Evolutionary conservation across 2,329 filamentous ascomycete genomes (phyloP).

Genomic region (Teratosphaeria zuluensis): DNA sequence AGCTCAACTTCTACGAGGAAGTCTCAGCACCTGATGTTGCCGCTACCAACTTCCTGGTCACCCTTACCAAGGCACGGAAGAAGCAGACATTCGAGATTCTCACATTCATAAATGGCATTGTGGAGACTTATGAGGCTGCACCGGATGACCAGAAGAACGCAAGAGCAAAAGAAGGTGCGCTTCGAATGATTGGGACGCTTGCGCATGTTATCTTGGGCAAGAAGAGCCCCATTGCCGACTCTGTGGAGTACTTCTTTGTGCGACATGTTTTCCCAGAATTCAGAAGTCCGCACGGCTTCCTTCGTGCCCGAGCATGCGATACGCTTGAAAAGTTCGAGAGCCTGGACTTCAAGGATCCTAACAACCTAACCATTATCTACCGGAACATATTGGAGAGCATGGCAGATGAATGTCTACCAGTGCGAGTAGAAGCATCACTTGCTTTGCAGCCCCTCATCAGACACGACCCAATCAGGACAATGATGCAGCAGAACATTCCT

Average conservation of each 20-base stretch:
- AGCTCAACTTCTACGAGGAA: constrained; percentile 96
- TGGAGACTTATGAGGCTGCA: constrained; percentile 81
- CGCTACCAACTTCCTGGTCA: constrained; percentile 92
- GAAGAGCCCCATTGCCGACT: constrained; percentile 94
- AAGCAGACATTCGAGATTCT: constrained; percentile 95
- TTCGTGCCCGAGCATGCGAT: constrained; percentile 90
- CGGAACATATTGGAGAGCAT: constrained; percentile 94
- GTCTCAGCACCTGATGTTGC: constrained; percentile 90
- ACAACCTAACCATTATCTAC: constrained; percentile 94
- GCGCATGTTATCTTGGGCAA: constrained; percentile 91
- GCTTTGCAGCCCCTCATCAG: constrained; percentile 91
- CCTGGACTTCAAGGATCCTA: constrained; percentile 90
- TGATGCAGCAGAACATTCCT: constrained; percentile 96
- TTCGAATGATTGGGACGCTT: constrained; percentile 94
- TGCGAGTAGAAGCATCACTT: constrained; percentile 86
- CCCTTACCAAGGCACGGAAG: constrained; percentile 83
- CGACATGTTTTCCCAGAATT: constrained; percentile 98
- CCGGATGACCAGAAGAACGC: constrained; percentile 86
- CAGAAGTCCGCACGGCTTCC: constrained; percentile 79
- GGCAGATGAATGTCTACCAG: constrained; percentile 86
- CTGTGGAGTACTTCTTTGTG: constrained; percentile 97
- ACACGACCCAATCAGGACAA: constrained; percentile 84
- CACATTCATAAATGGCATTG: constrained; percentile 87
- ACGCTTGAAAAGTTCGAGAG: constrained; percentile 97
- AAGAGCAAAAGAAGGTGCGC: constrained; percentile 87